Percentiles rank a stretch among this genome's conserved stretches.
Conservation (phyloP, 2,329 filamentous ascomycete species). For the Aspergillus alliaceus region DNA sequence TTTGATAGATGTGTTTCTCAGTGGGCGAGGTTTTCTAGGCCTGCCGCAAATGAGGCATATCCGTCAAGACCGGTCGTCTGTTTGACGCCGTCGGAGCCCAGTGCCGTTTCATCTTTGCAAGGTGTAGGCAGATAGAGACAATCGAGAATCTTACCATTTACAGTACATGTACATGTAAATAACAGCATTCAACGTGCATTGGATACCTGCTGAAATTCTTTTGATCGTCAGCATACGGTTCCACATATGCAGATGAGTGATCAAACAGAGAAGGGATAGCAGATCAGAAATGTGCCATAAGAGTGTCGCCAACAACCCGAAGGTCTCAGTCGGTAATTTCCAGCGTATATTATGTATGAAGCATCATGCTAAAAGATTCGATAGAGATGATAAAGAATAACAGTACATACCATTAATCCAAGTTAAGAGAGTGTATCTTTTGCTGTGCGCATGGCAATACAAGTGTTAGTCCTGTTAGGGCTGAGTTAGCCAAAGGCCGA, state of each 20-base stretch:
- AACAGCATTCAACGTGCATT: background rate
- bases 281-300: slow-evolving; percentile 80
- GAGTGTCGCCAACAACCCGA: slow-evolving; percentile 70
- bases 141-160: slow-evolving; percentile 7
- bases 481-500: slow-evolving; percentile 12
- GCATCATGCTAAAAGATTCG: slow-evolving; percentile 55
- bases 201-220: slow-evolving; percentile 8
- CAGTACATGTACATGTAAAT: background rate
- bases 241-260: slow-evolving; percentile 11
- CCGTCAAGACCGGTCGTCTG: slow-evolving; percentile 68
- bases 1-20: slow-evolving; percentile 54
- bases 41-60: slow-evolving; percentile 86
- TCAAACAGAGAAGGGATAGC: slow-evolving; percentile 16
- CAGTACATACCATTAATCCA: slow-evolving; percentile 27
- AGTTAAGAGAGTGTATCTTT: background rate
- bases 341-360: slow-evolving; percentile 67
- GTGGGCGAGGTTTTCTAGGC: slow-evolving; percentile 99
- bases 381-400: slow-evolving; percentile 35
- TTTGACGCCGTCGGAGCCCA: slow-evolving; percentile 81
- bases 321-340: slow-evolving; percentile 93
- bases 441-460: background rate
- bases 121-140: background rate
- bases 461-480: slow-evolving; percentile 14
- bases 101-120: slow-evolving; percentile 65
- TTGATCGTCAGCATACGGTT: slow-evolving; percentile 18